These are phyloP conservation scores for Colletotrichum nymphaeae DNA, from an alignment of 2,329 filamentous ascomycete genomes.

Conservation along the genomic window DNA sequence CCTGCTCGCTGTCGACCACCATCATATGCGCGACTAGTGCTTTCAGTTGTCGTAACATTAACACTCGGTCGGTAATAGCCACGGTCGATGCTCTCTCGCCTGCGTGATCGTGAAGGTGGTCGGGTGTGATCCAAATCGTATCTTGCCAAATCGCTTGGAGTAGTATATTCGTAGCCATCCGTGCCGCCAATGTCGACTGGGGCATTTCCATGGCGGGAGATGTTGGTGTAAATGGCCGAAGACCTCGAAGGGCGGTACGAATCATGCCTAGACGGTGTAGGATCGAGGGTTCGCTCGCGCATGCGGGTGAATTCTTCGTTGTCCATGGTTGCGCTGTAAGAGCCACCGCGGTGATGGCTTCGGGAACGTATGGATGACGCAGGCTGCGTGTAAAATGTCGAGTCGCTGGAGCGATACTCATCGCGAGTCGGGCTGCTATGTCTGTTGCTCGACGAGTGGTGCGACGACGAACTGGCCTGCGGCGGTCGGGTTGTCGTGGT, in stretches of 20 bases:
- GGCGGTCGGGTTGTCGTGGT: constrained; percentile 60
- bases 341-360: constrained; percentile 54
- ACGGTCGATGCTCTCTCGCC: constrained; percentile 67
- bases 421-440: constrained; percentile 63
- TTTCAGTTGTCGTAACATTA: constrained; percentile 43
- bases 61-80: constrained; percentile 67
- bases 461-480: constrained; percentile 51
- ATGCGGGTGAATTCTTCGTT: constrained; percentile 63
- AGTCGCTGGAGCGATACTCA: constrained; percentile 64
- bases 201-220: constrained; percentile 55
- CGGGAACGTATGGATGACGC: constrained; percentile 66
- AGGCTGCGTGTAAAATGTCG: constrained; percentile 67
- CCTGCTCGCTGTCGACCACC: constrained; percentile 52
- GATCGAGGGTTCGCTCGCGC: constrained; percentile 60
- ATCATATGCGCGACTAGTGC: constrained; percentile 42
- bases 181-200: constrained; percentile 63
- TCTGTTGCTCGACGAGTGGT: constrained; percentile 44
- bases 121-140: constrained; percentile 69
- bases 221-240: constrained; percentile 56
- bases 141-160: constrained; percentile 69
- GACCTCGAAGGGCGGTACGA: constrained; percentile 60
- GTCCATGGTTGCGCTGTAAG: constrained; percentile 61
- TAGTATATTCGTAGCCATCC: constrained; percentile 73
- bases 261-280: constrained; percentile 54
- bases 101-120: constrained; percentile 50